Evolutionary conservation across 2,329 filamentous ascomycete species (phyloP).

Genomic region (Aspergillus ruber): DNA sequence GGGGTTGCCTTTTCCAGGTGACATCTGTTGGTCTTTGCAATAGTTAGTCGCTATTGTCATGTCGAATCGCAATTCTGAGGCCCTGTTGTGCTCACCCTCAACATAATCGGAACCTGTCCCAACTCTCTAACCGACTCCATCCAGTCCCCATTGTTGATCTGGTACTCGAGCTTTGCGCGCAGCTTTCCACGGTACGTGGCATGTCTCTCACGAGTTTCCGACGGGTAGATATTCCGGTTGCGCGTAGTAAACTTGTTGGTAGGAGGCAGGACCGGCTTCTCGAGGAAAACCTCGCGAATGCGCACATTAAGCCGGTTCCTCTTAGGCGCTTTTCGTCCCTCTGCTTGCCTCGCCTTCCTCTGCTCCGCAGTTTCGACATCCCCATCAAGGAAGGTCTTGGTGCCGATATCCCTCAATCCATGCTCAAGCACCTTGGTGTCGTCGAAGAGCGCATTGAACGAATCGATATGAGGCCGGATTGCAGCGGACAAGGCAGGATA

Average conservation of each 20-base stretch:
- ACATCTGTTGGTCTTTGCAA: slow-evolving; percentile 69
- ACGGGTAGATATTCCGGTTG: slow-evolving; percentile 79
- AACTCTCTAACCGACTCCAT: slow-evolving; percentile 77
- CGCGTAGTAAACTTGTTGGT: slow-evolving; percentile 74
- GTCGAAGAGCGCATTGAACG: slow-evolving; percentile 86
- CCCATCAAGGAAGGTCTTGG: slow-evolving; percentile 79
- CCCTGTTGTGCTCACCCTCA: slow-evolving; percentile 58
- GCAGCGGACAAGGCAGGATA: slow-evolving; percentile 81
- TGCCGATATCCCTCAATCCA: slow-evolving; percentile 81
- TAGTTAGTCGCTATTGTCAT: background rate
- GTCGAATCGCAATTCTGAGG: background rate
- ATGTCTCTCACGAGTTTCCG: slow-evolving; percentile 92
- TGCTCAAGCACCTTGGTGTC: slow-evolving; percentile 66
- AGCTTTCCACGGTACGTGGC: slow-evolving; percentile 84
- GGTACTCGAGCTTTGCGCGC: slow-evolving; percentile 74
- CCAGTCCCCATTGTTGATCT: slow-evolving; percentile 79
- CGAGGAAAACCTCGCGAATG: slow-evolving; percentile 73
- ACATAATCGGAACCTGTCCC: slow-evolving; percentile 86
- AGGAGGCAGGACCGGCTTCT: slow-evolving; percentile 71
- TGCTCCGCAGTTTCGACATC: slow-evolving; percentile 43
- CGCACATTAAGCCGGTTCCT: slow-evolving; percentile 73
- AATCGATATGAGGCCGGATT: slow-evolving; percentile 88
- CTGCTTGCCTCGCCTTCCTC: slow-evolving; percentile 41
- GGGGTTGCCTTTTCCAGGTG: slow-evolving; percentile 84
- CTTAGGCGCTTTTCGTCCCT: slow-evolving; percentile 47